These are phyloP conservation scores for Talaromyces verruculosus DNA, from an alignment of 2,329 filamentous ascomycete species.

Conservation along the genomic window DNA sequence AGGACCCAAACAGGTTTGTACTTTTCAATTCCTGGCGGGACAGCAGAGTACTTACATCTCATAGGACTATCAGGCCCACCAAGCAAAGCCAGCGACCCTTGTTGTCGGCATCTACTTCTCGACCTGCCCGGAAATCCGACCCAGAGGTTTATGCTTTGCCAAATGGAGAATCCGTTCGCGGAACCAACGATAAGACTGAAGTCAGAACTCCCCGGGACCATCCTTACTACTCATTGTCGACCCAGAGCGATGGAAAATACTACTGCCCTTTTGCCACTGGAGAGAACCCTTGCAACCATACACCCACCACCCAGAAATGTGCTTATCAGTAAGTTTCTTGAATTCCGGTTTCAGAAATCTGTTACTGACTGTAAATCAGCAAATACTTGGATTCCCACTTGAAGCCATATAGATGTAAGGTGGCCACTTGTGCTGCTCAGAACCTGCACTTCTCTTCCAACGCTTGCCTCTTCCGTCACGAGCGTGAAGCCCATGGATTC, in stretches of 20 bases:
- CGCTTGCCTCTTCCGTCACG: constrained; percentile 88
- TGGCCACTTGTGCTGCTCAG: constrained; percentile 75
- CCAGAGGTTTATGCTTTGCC: constrained; percentile 40
- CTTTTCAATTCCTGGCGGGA: not conserved
- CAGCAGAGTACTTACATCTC: constrained; percentile 7
- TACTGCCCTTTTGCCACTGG: constrained; percentile 82
- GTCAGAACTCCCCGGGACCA: constrained; percentile 44
- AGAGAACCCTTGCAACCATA: constrained; percentile 75
- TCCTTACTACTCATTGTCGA: constrained; percentile 44
- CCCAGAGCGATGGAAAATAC: constrained; percentile 72
- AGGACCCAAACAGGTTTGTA: constrained; percentile 45
- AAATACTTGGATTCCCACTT: constrained; percentile 97
- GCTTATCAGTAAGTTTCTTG: constrained; percentile 82
- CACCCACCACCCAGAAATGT: constrained; percentile 95
- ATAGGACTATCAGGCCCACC: constrained; percentile 42
- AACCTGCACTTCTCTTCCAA: constrained; percentile 94
- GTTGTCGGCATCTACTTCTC: constrained; percentile 35
- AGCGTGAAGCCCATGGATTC: constrained; percentile 92
- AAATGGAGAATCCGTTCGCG: constrained; percentile 35
- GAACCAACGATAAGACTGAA: constrained; percentile 41
- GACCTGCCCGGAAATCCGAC: constrained; percentile 38
- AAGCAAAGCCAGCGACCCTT: constrained; percentile 41
- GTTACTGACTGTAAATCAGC: constrained; percentile 51
- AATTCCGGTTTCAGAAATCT: constrained; percentile 10
- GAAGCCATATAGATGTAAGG: constrained; percentile 95